These are phyloP conservation scores for Fusarium anguioides DNA, from an alignment of 2,329 filamentous ascomycete genomes.

Conservation along the genomic window DNA sequence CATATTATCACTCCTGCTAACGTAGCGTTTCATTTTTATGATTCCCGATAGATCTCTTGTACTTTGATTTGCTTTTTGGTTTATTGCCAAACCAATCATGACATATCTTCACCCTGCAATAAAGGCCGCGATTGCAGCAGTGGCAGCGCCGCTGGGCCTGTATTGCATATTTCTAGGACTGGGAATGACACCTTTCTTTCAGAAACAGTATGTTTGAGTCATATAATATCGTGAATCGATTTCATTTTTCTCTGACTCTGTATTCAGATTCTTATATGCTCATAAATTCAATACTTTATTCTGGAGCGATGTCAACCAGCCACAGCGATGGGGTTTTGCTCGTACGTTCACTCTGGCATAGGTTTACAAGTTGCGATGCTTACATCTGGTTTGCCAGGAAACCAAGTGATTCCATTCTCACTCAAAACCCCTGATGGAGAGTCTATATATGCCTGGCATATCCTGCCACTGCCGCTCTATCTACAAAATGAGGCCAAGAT, in stretches of 20 bases:
- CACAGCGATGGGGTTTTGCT: conserved; percentile 87
- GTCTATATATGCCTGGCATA: conserved; percentile 88
- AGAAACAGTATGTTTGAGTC: conserved; percentile 73
- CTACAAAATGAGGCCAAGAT: conserved; percentile 75
- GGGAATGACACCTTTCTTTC: conserved; percentile 75
- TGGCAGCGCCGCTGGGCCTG: conserved; percentile 69
- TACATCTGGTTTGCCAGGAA: conserved; percentile 62
- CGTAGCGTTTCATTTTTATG: not conserved
- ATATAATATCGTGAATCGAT: conserved; percentile 8
- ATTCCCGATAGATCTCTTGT: not conserved
- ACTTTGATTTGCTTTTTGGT: not conserved
- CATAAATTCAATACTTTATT: conserved; percentile 80
- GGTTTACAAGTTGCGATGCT: conserved; percentile 6
- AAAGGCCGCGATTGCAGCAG: conserved; percentile 57
- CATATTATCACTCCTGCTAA: not conserved
- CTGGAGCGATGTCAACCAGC: conserved; percentile 78
- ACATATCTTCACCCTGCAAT: conserved; percentile 40
- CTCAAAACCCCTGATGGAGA: conserved; percentile 80
- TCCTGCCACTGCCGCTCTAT: conserved; percentile 83
- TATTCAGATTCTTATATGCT: conserved; percentile 79
- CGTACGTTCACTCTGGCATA: conserved; percentile 60
- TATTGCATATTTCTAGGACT: conserved; percentile 76
- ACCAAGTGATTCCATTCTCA: conserved; percentile 89
- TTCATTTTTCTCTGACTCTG: conserved; percentile 20
- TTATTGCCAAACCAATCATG: conserved; percentile 21